These are phyloP conservation scores for Sclerotinia trifoliorum DNA, from an alignment of 2,329 filamentous ascomycete species.

Conservation along the genomic window DNA sequence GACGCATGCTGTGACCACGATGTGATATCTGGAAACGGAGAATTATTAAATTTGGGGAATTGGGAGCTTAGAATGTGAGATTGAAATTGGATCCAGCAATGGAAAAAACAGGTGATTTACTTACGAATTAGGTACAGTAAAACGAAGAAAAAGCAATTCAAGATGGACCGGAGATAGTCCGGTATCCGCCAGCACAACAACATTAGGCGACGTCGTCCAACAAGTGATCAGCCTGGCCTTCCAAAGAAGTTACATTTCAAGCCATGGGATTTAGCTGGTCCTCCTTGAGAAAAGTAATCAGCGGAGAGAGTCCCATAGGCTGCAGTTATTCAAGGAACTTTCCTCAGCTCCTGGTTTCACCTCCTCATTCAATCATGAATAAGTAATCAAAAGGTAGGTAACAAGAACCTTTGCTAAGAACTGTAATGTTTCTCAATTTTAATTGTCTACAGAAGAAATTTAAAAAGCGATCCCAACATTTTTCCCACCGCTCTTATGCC, in stretches of 20 bases:
- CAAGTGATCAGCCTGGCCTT: neutral
- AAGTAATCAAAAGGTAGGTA: slow-evolving; percentile 1
- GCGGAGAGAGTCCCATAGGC: neutral
- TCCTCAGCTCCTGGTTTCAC: slow-evolving; percentile 1
- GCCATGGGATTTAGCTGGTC: slow-evolving; percentile 7
- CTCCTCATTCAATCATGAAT: neutral
- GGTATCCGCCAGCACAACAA: neutral
- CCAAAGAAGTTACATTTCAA: slow-evolving; percentile 6
- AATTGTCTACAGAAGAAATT: slow-evolving; percentile 13
- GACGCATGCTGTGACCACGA: slow-evolving; percentile 20
- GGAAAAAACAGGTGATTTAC: neutral
- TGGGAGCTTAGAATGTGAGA: neutral
- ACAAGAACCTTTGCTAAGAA: neutral
- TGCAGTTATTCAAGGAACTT: neutral
- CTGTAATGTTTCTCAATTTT: slow-evolving; percentile 8
- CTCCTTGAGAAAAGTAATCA: slow-evolving; percentile 5
- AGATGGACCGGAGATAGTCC: neutral
- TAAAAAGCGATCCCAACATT: slow-evolving; percentile 5
- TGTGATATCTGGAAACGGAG: slow-evolving; percentile 13
- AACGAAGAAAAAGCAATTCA: neutral
- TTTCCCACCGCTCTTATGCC: neutral
- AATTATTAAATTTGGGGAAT: slow-evolving; percentile 3
- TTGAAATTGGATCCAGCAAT: neutral
- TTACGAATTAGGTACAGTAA: neutral
- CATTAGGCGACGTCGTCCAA: neutral